A percentile compares a stretch with the other conserved stretches of the same genome.
Evolutionary conservation across 352 stramenopile genomes (phyloP).

Genomic region (Globisporangium canariense): DNA sequence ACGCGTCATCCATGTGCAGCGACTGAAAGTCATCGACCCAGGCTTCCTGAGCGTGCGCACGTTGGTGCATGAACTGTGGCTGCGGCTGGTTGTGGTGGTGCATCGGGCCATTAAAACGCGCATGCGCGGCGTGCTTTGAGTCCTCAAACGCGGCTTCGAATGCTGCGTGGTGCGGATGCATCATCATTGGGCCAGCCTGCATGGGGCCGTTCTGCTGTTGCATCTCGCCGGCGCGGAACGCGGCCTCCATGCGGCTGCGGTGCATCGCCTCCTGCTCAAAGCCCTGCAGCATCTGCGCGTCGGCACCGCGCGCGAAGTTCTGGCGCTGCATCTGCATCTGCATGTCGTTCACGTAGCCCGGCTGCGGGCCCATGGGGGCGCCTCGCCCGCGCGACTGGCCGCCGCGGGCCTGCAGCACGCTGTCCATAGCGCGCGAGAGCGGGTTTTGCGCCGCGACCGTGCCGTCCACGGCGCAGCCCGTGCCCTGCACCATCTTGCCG

Average conservation of each 20-base stretch:
- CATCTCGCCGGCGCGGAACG: constrained; percentile 44
- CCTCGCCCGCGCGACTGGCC: constrained; percentile 17
- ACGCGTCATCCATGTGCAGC: constrained; percentile 59
- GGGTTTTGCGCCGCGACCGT: constrained; percentile 83
- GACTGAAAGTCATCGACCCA: constrained; percentile 71
- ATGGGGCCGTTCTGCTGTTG: constrained; percentile 15
- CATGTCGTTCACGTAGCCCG: constrained; percentile 38
- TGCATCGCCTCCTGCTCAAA: constrained; percentile 68
- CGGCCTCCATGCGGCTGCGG: constrained; percentile 62
- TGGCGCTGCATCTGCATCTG: constrained; percentile 75
- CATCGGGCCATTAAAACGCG: constrained; percentile 26
- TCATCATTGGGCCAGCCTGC: constrained; percentile 19
- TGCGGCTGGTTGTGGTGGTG: constrained; percentile 42
- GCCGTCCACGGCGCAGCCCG: constrained; percentile 77
- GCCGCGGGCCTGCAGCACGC: constrained; percentile 60
- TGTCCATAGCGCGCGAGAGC: constrained; percentile 75
- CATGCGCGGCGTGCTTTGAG: constrained; percentile 21
- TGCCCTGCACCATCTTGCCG: constrained; percentile 79
- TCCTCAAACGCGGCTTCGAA: constrained; percentile 61
- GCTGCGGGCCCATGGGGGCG: constrained; percentile 27
- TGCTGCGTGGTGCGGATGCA: constrained; percentile 53
- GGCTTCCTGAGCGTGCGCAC: constrained; percentile 34
- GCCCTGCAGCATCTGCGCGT: constrained; percentile 53
- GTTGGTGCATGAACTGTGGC: constrained; percentile 27
- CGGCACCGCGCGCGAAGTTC: constrained; percentile 43